phyloP scores from a whole-genome alignment of 164 flowering plant species.

The Nelumbo lutea region DNA sequence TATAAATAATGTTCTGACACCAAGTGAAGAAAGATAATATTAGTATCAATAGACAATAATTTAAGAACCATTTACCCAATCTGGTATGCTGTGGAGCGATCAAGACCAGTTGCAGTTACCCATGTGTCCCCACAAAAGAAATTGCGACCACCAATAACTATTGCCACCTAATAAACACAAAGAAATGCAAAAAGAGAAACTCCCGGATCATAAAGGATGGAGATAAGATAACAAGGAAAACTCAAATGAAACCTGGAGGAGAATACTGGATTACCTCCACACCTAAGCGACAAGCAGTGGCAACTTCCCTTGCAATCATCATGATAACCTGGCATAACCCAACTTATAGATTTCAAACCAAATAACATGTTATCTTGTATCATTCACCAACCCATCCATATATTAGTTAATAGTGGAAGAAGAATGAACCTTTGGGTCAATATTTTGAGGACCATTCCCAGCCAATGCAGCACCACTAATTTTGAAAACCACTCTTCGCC shows the following conservation, averaged over 20 bases:
- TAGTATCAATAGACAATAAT: not conserved
- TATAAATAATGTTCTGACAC: too few species aligned
- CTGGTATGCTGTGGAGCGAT: constrained; percentile 81
- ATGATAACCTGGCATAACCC: not conserved
- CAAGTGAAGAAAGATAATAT: not conserved
- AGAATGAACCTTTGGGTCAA: constrained; percentile 78
- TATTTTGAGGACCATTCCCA: constrained; percentile 65
- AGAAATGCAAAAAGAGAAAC: too few species aligned
- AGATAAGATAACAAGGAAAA: not conserved
- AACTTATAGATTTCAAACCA: not conserved
- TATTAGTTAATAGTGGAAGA: not conserved
- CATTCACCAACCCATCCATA: not conserved
- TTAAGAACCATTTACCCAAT: constrained; percentile 54
- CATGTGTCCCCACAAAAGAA: constrained; percentile 92
- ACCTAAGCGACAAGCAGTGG: too few species aligned
- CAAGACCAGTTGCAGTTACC: constrained; percentile 76
- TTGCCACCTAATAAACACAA: constrained; percentile 55
- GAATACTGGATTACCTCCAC: not conserved
- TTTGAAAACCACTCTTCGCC: constrained; percentile 93
- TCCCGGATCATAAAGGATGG: not conserved
- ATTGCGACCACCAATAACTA: constrained; percentile 93
- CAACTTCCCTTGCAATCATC: too few species aligned
- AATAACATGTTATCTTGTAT: not conserved
- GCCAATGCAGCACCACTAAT: constrained; percentile 88
- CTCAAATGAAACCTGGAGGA: not conserved